phyloP scores from a whole-genome alignment of 2,329 filamentous ascomycete genomes.

The Ophiostoma pallidulum region DNA sequence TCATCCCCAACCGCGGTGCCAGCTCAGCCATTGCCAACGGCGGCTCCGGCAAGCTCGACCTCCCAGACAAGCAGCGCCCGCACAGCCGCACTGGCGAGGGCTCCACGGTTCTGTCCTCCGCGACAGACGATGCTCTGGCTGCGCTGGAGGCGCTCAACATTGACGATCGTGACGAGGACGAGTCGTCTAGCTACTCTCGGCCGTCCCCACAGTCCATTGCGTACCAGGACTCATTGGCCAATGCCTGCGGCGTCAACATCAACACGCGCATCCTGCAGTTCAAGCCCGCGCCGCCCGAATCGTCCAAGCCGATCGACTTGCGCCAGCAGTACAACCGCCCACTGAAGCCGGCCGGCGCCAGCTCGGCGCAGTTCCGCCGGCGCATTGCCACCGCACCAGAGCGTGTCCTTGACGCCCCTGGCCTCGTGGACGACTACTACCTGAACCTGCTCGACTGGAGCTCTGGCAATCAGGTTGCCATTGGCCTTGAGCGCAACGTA shows the following conservation, averaged over 20 bases:
- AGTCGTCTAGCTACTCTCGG: constrained; percentile 59
- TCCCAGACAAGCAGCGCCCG: constrained; percentile 58
- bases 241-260: constrained; percentile 61
- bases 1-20: constrained; percentile 87
- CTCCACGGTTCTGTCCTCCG: constrained; percentile 66
- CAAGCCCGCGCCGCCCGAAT: constrained; percentile 97
- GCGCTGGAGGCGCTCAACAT: constrained; percentile 74
- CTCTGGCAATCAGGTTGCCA: constrained; percentile 93
- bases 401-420: constrained; percentile 90
- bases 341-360: constrained; percentile 64
- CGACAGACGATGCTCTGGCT: constrained; percentile 68
- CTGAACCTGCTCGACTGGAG: constrained; percentile 98
- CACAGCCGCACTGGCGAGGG: constrained; percentile 59
- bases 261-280: constrained; percentile 95
- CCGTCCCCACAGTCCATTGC: constrained; percentile 71
- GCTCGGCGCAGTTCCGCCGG: constrained; percentile 78
- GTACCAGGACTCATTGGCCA: constrained; percentile 21
- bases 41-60: constrained; percentile 74
- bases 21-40: constrained; percentile 80
- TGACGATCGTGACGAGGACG: constrained; percentile 57
- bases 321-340: constrained; percentile 97
- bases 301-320: constrained; percentile 94
- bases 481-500: constrained; percentile 91
- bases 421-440: constrained; percentile 97
- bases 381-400: constrained; percentile 92